Conservation (phyloP, 352 stramenopile genomes). For the Globisporangium apiculatum region DNA sequence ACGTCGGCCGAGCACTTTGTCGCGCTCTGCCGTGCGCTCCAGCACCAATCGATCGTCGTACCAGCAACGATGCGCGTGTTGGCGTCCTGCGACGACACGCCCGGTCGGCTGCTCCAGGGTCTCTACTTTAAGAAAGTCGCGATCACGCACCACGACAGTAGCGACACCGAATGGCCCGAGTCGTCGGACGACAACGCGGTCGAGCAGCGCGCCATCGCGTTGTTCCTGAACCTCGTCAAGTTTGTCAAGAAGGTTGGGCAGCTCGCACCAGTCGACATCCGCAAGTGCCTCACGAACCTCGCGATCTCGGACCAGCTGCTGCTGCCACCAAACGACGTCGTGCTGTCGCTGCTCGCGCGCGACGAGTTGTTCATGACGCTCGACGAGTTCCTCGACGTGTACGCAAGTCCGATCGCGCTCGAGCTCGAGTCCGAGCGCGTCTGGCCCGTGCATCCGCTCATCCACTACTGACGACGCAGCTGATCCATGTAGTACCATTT, state of each 20-base stretch:
- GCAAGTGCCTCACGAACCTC: conserved; percentile 46
- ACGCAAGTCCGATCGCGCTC: conserved; percentile 29
- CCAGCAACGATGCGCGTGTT: conserved; percentile 38
- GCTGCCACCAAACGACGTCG: conserved; percentile 43
- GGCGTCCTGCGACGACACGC: conserved; percentile 54
- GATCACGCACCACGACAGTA: conserved; percentile 13
- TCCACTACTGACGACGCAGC: conserved; percentile 33
- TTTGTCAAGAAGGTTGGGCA: conserved; percentile 54
- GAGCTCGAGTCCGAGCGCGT: conserved; percentile 69
- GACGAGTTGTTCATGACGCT: conserved; percentile 58
- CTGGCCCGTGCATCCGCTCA: conserved; percentile 65
- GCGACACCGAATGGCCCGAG: conserved; percentile 21
- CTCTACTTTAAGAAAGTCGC: conserved; percentile 63
- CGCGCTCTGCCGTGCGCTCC: conserved; percentile 30
- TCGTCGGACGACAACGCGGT: conserved; percentile 34
- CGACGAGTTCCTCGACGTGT: conserved; percentile 45
- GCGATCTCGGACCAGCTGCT: conserved; percentile 60
- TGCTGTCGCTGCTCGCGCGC: conserved; percentile 40
- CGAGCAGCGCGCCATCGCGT: conserved; percentile 33
- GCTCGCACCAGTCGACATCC: conserved; percentile 43
- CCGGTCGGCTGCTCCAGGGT: conserved; percentile 38
- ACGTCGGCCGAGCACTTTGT: conserved; percentile 51
- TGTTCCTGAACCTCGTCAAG: conserved; percentile 49
- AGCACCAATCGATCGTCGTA: conserved; percentile 31
- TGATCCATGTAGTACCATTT: too few species aligned